Conservation (phyloP, 2,329 filamentous ascomycete genomes). For the Intubia oerlemansii region DNA sequence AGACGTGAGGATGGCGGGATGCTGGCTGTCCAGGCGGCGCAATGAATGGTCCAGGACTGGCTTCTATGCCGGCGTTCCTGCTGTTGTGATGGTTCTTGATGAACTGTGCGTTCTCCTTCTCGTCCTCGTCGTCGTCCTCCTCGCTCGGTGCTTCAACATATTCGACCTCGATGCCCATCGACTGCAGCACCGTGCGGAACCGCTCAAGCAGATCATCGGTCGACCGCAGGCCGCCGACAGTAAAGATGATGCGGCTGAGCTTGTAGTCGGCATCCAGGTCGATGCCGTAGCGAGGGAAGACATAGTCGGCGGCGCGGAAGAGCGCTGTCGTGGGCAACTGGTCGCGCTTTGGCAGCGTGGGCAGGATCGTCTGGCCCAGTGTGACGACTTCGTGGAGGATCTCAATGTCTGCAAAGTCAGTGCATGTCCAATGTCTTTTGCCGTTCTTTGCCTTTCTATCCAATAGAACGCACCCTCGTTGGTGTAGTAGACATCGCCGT, state of each 20-base stretch:
- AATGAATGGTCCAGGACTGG: too few species aligned
- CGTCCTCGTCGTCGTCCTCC: neutral
- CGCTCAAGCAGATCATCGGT: conserved; percentile 38
- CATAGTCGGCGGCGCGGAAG: conserved; percentile 59
- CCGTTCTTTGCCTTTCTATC: too few species aligned
- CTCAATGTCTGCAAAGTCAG: conserved; percentile 60
- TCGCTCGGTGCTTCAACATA: conserved; percentile 18
- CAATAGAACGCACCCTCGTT: conserved; percentile 33
- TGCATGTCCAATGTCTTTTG: too few species aligned
- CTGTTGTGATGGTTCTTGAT: too few species aligned
- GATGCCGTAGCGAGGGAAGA: conserved; percentile 49
- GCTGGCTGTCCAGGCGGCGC: too few species aligned
- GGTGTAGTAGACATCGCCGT: conserved; percentile 29
- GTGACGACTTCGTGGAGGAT: conserved; percentile 58
- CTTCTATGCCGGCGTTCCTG: too few species aligned
- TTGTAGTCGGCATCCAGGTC: conserved; percentile 52
- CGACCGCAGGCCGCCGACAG: conserved; percentile 45
- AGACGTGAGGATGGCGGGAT: too few species aligned
- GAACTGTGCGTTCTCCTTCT: neutral
- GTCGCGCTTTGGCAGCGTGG: conserved; percentile 34
- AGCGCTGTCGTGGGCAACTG: conserved; percentile 54
- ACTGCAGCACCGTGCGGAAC: conserved; percentile 44
- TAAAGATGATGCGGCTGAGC: conserved; percentile 59
- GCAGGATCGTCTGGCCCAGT: conserved; percentile 43
- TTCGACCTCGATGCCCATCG: conserved; percentile 53